A percentile compares a stretch with the other conserved stretches of the same genome.
These are phyloP conservation scores for Penicillium freii DNA, from an alignment of 2,329 filamentous ascomycete genomes.

Conservation along the genomic window DNA sequence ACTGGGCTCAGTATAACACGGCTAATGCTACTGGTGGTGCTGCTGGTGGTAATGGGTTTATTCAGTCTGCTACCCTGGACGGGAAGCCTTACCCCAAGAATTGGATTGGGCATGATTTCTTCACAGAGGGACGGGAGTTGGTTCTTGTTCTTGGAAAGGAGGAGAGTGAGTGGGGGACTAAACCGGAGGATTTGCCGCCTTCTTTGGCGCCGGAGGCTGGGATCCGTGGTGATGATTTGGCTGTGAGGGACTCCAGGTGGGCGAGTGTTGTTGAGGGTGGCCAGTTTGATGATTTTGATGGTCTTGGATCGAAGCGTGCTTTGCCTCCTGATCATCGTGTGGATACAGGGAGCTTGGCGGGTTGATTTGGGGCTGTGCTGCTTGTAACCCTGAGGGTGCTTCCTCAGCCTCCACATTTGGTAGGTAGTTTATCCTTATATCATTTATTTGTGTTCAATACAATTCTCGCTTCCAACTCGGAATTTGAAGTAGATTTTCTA, in stretches of 20 bases:
- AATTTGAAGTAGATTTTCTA: background rate
- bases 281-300: background rate
- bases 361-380: background rate
- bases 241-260: background rate
- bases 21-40: constrained; percentile 55
- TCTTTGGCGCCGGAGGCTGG: constrained; percentile 38
- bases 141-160: constrained; percentile 60
- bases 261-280: background rate
- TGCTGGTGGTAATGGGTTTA: constrained; percentile 59
- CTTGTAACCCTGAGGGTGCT: background rate
- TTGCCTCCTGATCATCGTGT: background rate
- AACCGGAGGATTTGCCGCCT: constrained; percentile 60
- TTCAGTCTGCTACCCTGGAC: constrained; percentile 65
- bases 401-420: too few species aligned
- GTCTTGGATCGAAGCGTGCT: background rate
- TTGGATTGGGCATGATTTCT: constrained; percentile 68
- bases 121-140: constrained; percentile 61
- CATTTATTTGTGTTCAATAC: too few species aligned
- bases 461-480: too few species aligned
- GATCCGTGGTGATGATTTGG: background rate
- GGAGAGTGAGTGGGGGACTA: constrained; percentile 66
- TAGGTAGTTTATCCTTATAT: background rate
- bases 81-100: constrained; percentile 60
- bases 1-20: constrained; percentile 40
- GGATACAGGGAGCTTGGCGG: background rate